phyloP scores from a whole-genome alignment of 768 basidiomycete genomes.

The Tulasnella sp. region DNA sequence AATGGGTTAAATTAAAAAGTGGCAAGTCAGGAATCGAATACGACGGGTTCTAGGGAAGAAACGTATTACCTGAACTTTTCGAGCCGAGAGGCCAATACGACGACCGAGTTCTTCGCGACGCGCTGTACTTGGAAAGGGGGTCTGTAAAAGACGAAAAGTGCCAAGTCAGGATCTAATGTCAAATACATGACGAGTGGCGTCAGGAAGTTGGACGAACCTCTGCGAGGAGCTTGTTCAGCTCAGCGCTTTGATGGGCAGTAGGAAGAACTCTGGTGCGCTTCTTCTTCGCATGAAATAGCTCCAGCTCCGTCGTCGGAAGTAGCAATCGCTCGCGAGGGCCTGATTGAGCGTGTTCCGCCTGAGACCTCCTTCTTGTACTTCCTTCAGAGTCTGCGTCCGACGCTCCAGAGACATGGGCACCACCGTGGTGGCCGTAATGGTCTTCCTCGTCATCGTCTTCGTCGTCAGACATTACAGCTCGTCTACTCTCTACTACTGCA shows the following conservation, averaged over 20 bases:
- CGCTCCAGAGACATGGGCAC: background rate
- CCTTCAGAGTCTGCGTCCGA: constrained; percentile 18
- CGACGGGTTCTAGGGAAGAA: background rate
- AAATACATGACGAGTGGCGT: background rate
- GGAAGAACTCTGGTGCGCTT: constrained; percentile 12
- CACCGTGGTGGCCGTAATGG: background rate
- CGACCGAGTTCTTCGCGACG: constrained; percentile 12
- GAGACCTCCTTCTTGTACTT: background rate
- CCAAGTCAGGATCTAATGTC: background rate
- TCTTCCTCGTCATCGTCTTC: background rate
- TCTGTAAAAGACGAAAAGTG: constrained; percentile 1
- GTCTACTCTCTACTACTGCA: too few relatives aligned
- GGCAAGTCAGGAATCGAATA: background rate
- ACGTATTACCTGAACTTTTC: constrained; percentile 13
- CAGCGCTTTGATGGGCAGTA: constrained; percentile 14
- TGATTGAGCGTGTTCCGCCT: background rate
- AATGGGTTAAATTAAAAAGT: background rate
- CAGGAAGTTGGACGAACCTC: constrained; percentile 8
- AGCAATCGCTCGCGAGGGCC: constrained; percentile 4
- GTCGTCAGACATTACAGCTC: background rate
- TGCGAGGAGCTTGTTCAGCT: constrained; percentile 10
- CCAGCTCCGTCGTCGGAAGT: constrained; percentile 1
- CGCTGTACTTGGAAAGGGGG: constrained; percentile 9
- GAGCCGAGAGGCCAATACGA: constrained; percentile 15
- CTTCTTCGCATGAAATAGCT: background rate